phyloP scores from a whole-genome alignment of 148 eudicot species.

The Vaccinium myrtillus region DNA sequence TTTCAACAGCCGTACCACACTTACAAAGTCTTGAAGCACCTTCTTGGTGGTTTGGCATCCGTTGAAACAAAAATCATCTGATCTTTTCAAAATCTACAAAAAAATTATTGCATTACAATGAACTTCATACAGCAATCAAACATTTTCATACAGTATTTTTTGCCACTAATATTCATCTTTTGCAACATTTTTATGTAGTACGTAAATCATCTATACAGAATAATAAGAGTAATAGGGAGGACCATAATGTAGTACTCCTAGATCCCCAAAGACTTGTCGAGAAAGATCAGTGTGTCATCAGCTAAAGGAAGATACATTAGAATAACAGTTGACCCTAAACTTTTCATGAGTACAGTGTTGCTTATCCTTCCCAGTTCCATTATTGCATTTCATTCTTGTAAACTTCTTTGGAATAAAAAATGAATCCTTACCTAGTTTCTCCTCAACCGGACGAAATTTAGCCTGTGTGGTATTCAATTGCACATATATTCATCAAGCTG shows the following conservation, averaged over 20 bases:
- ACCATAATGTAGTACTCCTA: neutral
- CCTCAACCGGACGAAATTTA: neutral
- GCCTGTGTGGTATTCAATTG: neutral
- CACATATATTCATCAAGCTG: neutral
- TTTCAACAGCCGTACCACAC: constrained; percentile 13
- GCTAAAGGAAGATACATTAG: neutral
- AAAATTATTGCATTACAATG: neutral
- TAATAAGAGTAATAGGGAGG: no score
- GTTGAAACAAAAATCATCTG: neutral
- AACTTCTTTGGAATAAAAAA: neutral
- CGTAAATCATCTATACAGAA: neutral
- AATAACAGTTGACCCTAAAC: neutral
- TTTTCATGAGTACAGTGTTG: neutral
- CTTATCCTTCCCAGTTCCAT: neutral
- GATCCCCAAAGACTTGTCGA: neutral
- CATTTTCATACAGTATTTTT: neutral
- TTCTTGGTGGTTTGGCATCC: neutral
- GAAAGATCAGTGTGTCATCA: no score
- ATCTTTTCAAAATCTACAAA: neutral
- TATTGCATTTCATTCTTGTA: neutral
- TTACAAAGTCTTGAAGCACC: neutral
- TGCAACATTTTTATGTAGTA: neutral
- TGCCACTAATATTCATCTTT: neutral
- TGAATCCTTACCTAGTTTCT: neutral
- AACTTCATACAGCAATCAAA: neutral